phyloP scores from a whole-genome alignment of 2,329 filamentous ascomycete species.

The Aspergillus fijiensis region DNA sequence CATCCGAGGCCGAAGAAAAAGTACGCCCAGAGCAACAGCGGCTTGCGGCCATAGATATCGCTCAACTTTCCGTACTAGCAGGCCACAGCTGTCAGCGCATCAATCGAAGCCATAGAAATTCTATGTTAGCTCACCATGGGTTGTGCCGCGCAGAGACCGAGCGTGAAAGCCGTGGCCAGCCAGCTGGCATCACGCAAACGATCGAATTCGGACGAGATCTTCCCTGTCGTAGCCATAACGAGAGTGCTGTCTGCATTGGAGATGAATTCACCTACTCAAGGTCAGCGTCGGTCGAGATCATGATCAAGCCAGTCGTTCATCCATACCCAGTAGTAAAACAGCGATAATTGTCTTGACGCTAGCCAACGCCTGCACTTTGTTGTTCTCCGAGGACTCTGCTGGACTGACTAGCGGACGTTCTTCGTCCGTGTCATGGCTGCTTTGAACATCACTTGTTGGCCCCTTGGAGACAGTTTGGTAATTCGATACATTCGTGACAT shows the following conservation, averaged over 20 bases:
- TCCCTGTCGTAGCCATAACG: slow-evolving; percentile 64
- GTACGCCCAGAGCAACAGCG: slow-evolving; percentile 52
- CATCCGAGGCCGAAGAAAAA: slow-evolving; percentile 52
- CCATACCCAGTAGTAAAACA: slow-evolving; percentile 31
- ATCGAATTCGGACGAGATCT: slow-evolving; percentile 62
- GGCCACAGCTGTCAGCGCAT: slow-evolving; percentile 11
- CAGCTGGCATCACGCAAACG: slow-evolving; percentile 58
- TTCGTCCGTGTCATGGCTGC: slow-evolving; percentile 4
- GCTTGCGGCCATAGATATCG: slow-evolving; percentile 58
- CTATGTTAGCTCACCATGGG: slow-evolving; percentile 45
- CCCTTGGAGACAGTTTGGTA: slow-evolving; percentile 9
- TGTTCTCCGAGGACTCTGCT: not conserved
- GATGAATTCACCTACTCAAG: slow-evolving; percentile 58
- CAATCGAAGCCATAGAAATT: not conserved
- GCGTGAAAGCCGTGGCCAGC: slow-evolving; percentile 55
- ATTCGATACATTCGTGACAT: not conserved
- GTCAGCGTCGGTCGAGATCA: not conserved
- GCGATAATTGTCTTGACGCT: slow-evolving; percentile 28
- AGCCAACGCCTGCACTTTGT: slow-evolving; percentile 10
- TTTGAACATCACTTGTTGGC: not conserved
- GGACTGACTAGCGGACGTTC: slow-evolving; percentile 1
- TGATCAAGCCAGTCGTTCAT: not conserved
- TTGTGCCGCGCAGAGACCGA: slow-evolving; percentile 55
- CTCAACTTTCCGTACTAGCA: slow-evolving; percentile 55
- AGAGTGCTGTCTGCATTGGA: slow-evolving; percentile 64